Evolutionary conservation across 164 flowering plant species (phyloP).

Genomic region (Cinnamomum chago): DNA sequence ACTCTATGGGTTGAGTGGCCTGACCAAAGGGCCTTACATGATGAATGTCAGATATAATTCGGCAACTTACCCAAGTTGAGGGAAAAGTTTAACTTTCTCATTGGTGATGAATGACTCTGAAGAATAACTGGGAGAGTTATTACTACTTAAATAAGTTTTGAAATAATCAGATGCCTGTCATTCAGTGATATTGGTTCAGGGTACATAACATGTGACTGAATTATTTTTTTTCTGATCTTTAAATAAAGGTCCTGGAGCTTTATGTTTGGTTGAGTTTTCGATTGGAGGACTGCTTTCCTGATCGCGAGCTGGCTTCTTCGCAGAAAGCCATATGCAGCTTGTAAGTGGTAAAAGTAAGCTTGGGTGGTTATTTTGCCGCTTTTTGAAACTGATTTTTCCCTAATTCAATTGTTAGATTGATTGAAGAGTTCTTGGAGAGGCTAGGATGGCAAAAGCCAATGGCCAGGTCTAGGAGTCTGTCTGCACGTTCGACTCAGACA

Average conservation of each 20-base stretch:
- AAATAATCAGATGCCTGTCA: too few species aligned
- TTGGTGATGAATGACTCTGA: too few species aligned
- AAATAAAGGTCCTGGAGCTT: constrained; percentile 79
- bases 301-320: constrained; percentile 74
- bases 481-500: neutral
- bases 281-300: constrained; percentile 83
- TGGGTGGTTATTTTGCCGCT: neutral
- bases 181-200: too few species aligned
- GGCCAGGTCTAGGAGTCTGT: constrained; percentile 13
- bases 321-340: constrained; percentile 82
- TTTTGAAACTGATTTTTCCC: neutral
- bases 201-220: constrained; percentile 1
- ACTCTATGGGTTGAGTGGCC: too few species aligned
- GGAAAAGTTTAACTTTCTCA: too few species aligned
- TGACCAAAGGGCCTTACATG: too few species aligned
- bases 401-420: constrained; percentile 45
- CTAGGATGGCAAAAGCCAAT: constrained; percentile 58
- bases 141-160: too few species aligned
- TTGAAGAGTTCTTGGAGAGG: constrained; percentile 80
- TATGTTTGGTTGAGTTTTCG: constrained; percentile 97
- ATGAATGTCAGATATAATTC: too few species aligned
- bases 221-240: constrained; percentile 1
- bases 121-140: too few species aligned
- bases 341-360: constrained; percentile 36
- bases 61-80: too few species aligned